Conservation (phyloP, 2,329 filamentous ascomycete species). For the Penicillium sp. region DNA sequence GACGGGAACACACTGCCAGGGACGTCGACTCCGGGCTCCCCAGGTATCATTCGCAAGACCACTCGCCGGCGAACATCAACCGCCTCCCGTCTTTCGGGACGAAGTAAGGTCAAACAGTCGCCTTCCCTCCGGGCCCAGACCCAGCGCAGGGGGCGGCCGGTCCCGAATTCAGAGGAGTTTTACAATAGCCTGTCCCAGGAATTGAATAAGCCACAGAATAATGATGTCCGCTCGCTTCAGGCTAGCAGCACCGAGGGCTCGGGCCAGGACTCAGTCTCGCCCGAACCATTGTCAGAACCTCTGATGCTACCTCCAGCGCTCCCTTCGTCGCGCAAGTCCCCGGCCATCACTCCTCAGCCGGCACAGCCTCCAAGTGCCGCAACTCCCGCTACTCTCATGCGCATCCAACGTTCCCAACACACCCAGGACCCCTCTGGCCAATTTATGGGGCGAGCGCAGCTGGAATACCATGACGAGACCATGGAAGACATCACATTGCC, state of each 20-base stretch:
- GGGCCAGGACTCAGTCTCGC: slow-evolving; percentile 50
- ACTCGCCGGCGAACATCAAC: slow-evolving; percentile 39
- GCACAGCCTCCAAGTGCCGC: slow-evolving; percentile 54
- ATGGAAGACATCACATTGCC: slow-evolving; percentile 72
- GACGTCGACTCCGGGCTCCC: slow-evolving; percentile 26
- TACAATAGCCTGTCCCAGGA: slow-evolving; percentile 39
- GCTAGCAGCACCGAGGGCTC: slow-evolving; percentile 46
- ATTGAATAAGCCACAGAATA: slow-evolving; percentile 25
- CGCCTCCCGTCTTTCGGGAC: slow-evolving; percentile 31
- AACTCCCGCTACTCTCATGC: slow-evolving; percentile 87
- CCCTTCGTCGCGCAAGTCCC: slow-evolving; percentile 43
- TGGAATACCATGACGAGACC: slow-evolving; percentile 51
- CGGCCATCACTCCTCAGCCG: slow-evolving; percentile 36
- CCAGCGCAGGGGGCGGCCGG: slow-evolving; percentile 31
- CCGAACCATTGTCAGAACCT: slow-evolving; percentile 51
- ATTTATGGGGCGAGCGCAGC: slow-evolving; percentile 34
- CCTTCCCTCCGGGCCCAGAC: slow-evolving; percentile 45
- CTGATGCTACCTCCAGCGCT: slow-evolving; percentile 52
- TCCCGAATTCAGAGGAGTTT: slow-evolving; percentile 36
- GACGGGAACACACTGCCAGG: slow-evolving; percentile 38
- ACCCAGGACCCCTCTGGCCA: slow-evolving; percentile 40
- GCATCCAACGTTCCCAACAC: slow-evolving; percentile 56
- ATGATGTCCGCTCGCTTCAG: slow-evolving; percentile 31
- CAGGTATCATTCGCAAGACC: slow-evolving; percentile 35
- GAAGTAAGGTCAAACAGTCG: slow-evolving; percentile 44